Evolutionary conservation across 768 basidiomycete genomes (phyloP).

Genomic region (Suillus weaverae): DNA sequence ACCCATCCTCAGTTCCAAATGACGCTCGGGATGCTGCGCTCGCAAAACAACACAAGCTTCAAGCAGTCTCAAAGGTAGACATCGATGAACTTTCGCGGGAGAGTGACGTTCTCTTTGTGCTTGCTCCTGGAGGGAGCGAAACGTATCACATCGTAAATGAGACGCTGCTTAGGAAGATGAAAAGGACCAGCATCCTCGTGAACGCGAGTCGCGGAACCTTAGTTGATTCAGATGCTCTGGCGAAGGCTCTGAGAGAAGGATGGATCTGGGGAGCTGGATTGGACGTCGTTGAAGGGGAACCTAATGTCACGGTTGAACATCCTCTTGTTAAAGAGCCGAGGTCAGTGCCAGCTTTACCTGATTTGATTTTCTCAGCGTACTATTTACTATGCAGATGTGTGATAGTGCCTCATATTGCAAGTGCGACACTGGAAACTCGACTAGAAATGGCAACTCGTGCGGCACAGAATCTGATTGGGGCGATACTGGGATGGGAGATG

Average conservation of each 20-base stretch:
- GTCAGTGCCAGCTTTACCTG: slow-evolving; percentile 33
- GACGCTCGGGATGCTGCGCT: slow-evolving; percentile 38
- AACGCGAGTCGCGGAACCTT: slow-evolving; percentile 85
- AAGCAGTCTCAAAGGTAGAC: slow-evolving; percentile 53
- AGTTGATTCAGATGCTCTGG: slow-evolving; percentile 89
- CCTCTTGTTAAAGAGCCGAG: slow-evolving; percentile 76
- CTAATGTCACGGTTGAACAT: slow-evolving; percentile 69
- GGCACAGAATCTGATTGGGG: slow-evolving; percentile 54
- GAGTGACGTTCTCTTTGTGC: slow-evolving; percentile 83
- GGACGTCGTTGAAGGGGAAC: slow-evolving; percentile 94
- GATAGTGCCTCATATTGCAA: slow-evolving; percentile 88
- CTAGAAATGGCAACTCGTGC: slow-evolving; percentile 79
- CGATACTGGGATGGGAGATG: slow-evolving; percentile 55
- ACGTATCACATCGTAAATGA: slow-evolving; percentile 77
- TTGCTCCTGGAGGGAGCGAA: slow-evolving; percentile 70
- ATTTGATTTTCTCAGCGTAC: background rate
- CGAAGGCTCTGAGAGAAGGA: slow-evolving; percentile 68
- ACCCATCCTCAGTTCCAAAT: slow-evolving; percentile 50
- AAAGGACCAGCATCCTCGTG: slow-evolving; percentile 76
- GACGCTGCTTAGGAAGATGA: slow-evolving; percentile 79
- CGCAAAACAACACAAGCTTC: slow-evolving; percentile 36
- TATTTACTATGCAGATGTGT: slow-evolving; percentile 52
- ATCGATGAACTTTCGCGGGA: slow-evolving; percentile 69
- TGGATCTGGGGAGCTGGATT: slow-evolving; percentile 92
- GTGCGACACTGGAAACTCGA: slow-evolving; percentile 85